phyloP scores from a whole-genome alignment of 495 filamentous ascomycete genomes.

The Penicillium soppii region DNA sequence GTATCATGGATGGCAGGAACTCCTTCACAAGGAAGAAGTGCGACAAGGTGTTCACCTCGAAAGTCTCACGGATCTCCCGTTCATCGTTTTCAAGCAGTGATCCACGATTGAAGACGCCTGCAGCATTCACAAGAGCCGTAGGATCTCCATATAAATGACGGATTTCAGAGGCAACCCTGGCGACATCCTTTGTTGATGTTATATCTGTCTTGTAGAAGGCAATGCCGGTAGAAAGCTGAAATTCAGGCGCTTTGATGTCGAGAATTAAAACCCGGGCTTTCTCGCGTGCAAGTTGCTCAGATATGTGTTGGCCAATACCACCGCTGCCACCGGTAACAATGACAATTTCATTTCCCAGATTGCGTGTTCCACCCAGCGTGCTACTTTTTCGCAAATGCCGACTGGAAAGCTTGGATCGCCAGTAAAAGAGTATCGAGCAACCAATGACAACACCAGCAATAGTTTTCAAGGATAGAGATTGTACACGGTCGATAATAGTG shows the following conservation, averaged over 20 bases:
- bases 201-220: background rate
- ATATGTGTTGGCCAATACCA: conserved; percentile 44
- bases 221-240: background rate
- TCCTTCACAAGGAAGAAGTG: conserved; percentile 47
- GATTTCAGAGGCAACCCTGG: conserved; percentile 9
- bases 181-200: background rate
- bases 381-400: too few relatives aligned
- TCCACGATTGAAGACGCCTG: conserved; percentile 34
- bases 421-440: too few relatives aligned
- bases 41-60: conserved; percentile 48
- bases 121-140: conserved; percentile 53
- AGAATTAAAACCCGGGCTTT: conserved; percentile 21
- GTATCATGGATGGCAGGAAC: conserved; percentile 55
- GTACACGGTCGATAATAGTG: too few relatives aligned
- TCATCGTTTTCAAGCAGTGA: conserved; percentile 36
- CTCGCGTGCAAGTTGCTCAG: conserved; percentile 30
- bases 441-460: too few relatives aligned
- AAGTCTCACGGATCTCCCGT: conserved; percentile 32
- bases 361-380: too few relatives aligned
- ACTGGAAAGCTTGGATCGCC: too few relatives aligned
- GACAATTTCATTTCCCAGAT: conserved; percentile 45
- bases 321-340: conserved; percentile 49
- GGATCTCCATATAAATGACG: conserved; percentile 34
- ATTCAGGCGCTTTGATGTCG: conserved; percentile 3
- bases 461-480: too few relatives aligned